Evolutionary conservation across 345 rosid genomes (phyloP), one percentile per base, ranked within the genome.

Genomic region (Syzygium aromaticum): DNA sequence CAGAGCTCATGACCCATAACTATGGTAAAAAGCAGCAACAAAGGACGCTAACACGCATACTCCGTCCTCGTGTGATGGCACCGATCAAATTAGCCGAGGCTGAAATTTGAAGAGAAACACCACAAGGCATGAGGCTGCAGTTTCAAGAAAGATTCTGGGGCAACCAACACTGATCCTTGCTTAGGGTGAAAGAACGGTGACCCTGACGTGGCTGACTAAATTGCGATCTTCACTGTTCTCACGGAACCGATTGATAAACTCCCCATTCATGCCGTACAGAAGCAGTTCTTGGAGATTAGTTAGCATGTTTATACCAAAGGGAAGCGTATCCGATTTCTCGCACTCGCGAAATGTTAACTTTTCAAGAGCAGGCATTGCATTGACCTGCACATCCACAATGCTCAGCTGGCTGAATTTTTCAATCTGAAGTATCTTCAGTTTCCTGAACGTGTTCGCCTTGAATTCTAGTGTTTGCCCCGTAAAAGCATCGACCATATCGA

Each of bases 351-450:
- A 23, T 5, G 59, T 5, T 27, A 86, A 54, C 86, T 52, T 86
- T 54, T 52, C 3, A 0, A 86, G 84, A 21, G 67, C 77, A 11
- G 86, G 90, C 86, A 88, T 84, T 38, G 88, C 73, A 21, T 16
- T 38, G 27, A 28, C 38, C 11, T 15, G 40, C n/a, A 84, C 49
- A 15, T 3, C 30, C n/a, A 67, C 22, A 5, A 4, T 14, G 3
- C 14, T 53, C 16, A 86, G 67, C 30, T 2, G 19, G 8, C 43
- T 13, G 16, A 84, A 54, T 46, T 7, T 51, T 64, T 88, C 84
- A 54, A 88, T 61, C 54, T 43, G 23, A 27, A 88, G 56, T n/a
- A 38, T 73, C 84, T 59, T 84, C 43, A 88, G 85, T 49, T 86
- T 63, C 85, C 8, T 16, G 80, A 84, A 54, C 2, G 52, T 33